Evolutionary conservation across 1,139 yeast species (phyloP), one percentile per base, ranked within the genome.

Genomic region (Yamadazyma diospyri): DNA sequence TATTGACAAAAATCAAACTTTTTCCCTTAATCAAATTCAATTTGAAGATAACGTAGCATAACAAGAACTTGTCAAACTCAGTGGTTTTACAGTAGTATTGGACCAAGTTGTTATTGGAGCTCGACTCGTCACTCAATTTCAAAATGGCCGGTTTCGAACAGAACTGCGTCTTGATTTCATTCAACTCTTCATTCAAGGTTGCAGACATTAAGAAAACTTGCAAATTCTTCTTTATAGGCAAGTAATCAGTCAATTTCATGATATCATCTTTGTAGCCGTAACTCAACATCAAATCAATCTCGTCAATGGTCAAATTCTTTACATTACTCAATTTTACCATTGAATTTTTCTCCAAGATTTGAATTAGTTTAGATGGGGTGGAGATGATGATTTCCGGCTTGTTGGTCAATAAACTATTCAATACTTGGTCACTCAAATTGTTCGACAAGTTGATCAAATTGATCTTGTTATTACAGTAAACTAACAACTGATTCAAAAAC

Each of bases 121-220:
- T 66, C 37, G 74, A 72, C 36, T 80, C 87, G 46, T 82, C 88
- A 45, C 81, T 79, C 29, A 92, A 69, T 51, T 81, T 84, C 41
- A 94, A 65, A 27, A 87, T 75, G 0, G 95, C 96, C 2, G 97
- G 95, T 46, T 78, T 76, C 35, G 89, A 78, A 59, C 97, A 92
- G 55, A 84, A 88, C 50, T 76, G 73, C 28, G 65, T 55, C 58
- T 92, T 92, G 49, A 94, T 64, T 29, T 74, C 77, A 39, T 85
- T 79, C 42, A 89, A 76, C 41, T 92, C 97, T 32, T 86, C 95
- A 52, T 81, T 85, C 38, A 94, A 65, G 3, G 98, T 94, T 2
- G 99, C 99, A 57, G 96, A 86, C 97, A 92, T 92, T 45, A 94
- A 66, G 61, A 88, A 89, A 2, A 94, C 81, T 61, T 94, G 98